These are phyloP conservation scores for Telfairia occidentalis DNA, from an alignment of 331 rosid genomes.

Conservation along the genomic window DNA sequence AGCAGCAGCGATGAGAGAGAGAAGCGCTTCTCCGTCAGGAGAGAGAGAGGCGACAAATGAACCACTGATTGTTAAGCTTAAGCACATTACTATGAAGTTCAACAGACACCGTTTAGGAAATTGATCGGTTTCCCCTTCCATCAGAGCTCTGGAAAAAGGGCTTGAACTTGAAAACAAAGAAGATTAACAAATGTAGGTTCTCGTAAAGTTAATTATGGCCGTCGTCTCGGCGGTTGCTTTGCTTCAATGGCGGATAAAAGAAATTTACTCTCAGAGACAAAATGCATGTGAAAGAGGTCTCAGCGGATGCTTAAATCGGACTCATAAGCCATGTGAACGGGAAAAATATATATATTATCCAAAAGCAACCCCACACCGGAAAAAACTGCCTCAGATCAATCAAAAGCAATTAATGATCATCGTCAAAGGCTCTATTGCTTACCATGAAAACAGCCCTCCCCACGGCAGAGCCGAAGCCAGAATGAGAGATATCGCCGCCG, in stretches of 20 bases:
- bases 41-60: conserved; percentile 40
- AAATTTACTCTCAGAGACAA: conserved; percentile 41
- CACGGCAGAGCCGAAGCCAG: neutral
- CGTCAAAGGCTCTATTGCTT: neutral
- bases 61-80: conserved; percentile 24
- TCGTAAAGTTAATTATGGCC: neutral
- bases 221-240: conserved; percentile 20
- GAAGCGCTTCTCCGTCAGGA: conserved; percentile 73
- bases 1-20: conserved; percentile 41
- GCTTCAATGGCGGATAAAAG: conserved; percentile 32
- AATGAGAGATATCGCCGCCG: neutral
- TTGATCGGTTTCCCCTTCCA: conserved; percentile 26
- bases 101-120: conserved; percentile 16
- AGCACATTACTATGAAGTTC: conserved; percentile 12
- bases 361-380: conserved; percentile 2
- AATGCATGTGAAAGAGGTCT: conserved; percentile 47
- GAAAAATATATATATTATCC: conserved; percentile 18
- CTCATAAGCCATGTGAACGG: conserved; percentile 67
- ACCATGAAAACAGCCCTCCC: neutral
- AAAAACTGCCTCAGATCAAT: conserved; percentile 10
- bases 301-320: conserved; percentile 52
- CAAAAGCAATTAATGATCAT: conserved; percentile 10
- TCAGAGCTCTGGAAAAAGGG: conserved; percentile 22
- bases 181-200: conserved; percentile 15
- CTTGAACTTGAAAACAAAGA: neutral